Evolutionary conservation across 192 early-diverging fungal species (phyloP), one percentile per base, ranked within the genome.

Genomic region (Backusella luteola): DNA sequence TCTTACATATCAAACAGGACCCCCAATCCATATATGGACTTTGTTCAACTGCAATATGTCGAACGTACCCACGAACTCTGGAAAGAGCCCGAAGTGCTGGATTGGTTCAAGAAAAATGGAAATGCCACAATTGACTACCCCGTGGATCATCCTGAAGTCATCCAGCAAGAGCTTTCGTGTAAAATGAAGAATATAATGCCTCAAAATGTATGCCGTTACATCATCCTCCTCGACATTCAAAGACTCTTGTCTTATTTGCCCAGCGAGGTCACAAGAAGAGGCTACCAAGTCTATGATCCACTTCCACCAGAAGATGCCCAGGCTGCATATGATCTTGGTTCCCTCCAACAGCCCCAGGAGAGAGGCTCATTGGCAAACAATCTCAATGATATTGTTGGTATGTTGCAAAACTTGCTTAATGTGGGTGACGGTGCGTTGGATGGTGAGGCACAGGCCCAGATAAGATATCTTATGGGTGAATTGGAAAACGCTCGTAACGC

Each of bases 21-120:
- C 7, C 66, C 29, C 34, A 76, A 86, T 76, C 80, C 84, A 66
- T 85, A 85, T 36, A 81, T 93, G 77, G 88, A 91, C 78, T 80
- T 93, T 68, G 82, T 93, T 41, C 83, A 93, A 46, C 81, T 87
- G 26, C 80, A 95, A 74, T 96, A 91, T 84, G 90, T 92, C 6
- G 93, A 96, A 80, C 84, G 92, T 34, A 89, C 82, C 59, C 86
- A 88, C 74, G 81, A 93, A 41, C 80, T 96, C 46, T 98, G 95
- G 93, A 95, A 96, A 66, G 91, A 93, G 63, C 94, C 95, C 3
- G 93, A 96, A 69, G 85, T 89, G n/a, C 56, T 73, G 7, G 69
- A 79, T 34, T 89, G 89, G 87, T 77, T 86, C 29, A 85, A 87
- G 42, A 81, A 39, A 14, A 74, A 34, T 14, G 42, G 26, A 32